Evolutionary conservation across 2,329 filamentous ascomycete species (phyloP).

Genomic region (Verruconis gallopava): DNA sequence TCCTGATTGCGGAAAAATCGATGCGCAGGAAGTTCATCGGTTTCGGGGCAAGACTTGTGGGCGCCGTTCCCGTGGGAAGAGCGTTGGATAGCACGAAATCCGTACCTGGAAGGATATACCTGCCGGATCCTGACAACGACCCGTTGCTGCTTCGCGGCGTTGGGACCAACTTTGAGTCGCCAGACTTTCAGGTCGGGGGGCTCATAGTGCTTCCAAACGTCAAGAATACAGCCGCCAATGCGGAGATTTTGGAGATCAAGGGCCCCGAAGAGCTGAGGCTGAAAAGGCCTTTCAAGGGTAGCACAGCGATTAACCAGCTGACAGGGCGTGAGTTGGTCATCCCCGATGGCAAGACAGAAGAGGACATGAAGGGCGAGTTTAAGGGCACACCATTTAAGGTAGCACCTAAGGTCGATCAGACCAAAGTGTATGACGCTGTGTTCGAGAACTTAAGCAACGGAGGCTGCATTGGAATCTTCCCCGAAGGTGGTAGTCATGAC

Average conservation of each 20-base stretch:
- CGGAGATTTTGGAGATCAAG: conserved; percentile 71
- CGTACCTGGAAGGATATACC: conserved; percentile 67
- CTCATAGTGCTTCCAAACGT: conserved; percentile 76
- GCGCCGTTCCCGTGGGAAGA: conserved; percentile 83
- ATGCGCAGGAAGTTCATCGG: conserved; percentile 85
- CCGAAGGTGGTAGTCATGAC: conserved; percentile 92
- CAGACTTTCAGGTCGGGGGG: conserved; percentile 61
- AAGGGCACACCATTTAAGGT: conserved; percentile 73
- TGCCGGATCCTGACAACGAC: conserved; percentile 76
- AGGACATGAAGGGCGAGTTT: conserved; percentile 41
- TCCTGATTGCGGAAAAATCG: conserved; percentile 90
- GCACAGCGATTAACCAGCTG: conserved; percentile 62
- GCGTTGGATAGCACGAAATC: conserved; percentile 81
- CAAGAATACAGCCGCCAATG: conserved; percentile 66
- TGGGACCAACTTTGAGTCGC: conserved; percentile 67
- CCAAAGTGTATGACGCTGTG: conserved; percentile 83
- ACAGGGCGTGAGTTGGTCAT: conserved; percentile 66
- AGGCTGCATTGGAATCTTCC: conserved; percentile 92
- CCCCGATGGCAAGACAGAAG: conserved; percentile 48
- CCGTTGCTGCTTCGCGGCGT: conserved; percentile 68
- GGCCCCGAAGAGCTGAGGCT: conserved; percentile 69
- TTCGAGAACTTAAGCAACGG: conserved; percentile 70
- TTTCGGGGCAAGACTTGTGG: conserved; percentile 68
- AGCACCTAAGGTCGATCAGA: conserved; percentile 88
- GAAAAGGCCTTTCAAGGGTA: conserved; percentile 77